Percentiles rank a stretch among this genome's conserved stretches.
Evolutionary conservation across 495 filamentous ascomycete species (phyloP).

Genomic region (Staphylotrichum tortipilum): DNA sequence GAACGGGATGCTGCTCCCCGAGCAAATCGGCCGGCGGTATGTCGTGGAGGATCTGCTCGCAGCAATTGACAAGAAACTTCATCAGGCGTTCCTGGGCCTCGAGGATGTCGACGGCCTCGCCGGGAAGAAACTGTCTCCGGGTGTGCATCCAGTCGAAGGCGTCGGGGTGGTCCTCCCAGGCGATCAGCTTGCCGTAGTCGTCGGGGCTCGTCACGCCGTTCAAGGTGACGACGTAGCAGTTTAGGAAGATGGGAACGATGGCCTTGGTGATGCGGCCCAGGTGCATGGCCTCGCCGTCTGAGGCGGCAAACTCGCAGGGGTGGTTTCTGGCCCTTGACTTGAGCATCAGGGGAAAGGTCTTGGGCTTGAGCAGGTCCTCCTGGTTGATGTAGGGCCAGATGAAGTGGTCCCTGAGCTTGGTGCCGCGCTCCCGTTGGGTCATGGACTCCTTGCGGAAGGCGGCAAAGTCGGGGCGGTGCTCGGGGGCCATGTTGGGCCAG

Average conservation of each 20-base stretch:
- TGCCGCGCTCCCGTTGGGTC: not conserved
- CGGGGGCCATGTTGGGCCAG: conserved; percentile 42
- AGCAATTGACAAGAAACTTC: conserved; percentile 34
- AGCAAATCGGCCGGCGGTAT: conserved; percentile 1
- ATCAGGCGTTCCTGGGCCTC: conserved; percentile 39
- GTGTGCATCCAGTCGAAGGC: conserved; percentile 4
- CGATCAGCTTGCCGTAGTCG: conserved; percentile 39
- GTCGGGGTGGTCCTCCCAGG: conserved; percentile 27
- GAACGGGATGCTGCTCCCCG: conserved; percentile 8
- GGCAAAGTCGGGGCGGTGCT: conserved; percentile 45
- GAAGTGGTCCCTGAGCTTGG: conserved; percentile 19
- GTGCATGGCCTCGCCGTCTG: conserved; percentile 25
- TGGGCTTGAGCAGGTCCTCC: conserved; percentile 42
- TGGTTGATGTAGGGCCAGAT: conserved; percentile 51
- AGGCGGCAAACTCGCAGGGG: conserved; percentile 34
- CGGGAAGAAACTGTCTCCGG: conserved; percentile 21
- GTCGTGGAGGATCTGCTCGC: conserved; percentile 34
- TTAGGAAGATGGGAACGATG: conserved; percentile 30
- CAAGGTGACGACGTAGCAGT: conserved; percentile 36
- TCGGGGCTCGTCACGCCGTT: conserved; percentile 21
- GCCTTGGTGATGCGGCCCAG: conserved; percentile 22
- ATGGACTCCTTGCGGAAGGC: conserved; percentile 26
- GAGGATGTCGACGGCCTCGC: conserved; percentile 38
- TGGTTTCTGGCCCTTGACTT: conserved; percentile 38
- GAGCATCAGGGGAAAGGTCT: conserved; percentile 39